Evolutionary conservation across 2,329 filamentous ascomycete genomes (phyloP).

Genomic region (Tetracladium maxilliforme): DNA sequence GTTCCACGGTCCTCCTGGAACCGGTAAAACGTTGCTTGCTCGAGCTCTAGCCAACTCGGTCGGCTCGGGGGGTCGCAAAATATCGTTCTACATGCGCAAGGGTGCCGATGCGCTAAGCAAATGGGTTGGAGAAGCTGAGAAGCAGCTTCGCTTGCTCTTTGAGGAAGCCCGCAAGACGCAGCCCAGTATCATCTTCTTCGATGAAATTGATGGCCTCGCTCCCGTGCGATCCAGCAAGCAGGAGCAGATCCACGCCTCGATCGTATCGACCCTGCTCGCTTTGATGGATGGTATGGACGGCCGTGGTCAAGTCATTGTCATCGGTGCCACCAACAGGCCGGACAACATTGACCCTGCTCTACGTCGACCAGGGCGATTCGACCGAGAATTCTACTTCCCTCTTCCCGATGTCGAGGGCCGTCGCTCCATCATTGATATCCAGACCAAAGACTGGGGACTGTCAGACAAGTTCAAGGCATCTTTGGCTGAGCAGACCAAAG

Average conservation of each 20-base stretch:
- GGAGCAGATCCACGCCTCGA: constrained; percentile 96
- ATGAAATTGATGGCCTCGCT: constrained; percentile 94
- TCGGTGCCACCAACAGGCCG: constrained; percentile 93
- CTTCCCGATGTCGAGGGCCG: constrained; percentile 70
- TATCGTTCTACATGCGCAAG: constrained; percentile 99
- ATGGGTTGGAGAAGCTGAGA: constrained; percentile 96
- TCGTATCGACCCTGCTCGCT: constrained; percentile 85
- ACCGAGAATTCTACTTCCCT: constrained; percentile 96
- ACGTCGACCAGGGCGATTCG: constrained; percentile 83
- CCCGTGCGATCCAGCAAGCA: constrained; percentile 96
- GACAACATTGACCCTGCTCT: constrained; percentile 96
- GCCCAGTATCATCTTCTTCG: constrained; percentile 98
- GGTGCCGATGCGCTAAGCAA: constrained; percentile 95
- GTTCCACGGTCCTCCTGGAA: constrained; percentile 94
- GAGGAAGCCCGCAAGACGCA: constrained; percentile 93
- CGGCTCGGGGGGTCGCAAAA: constrained; percentile 77
- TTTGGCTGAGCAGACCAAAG: constrained; percentile 80
- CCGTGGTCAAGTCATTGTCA: constrained; percentile 95
- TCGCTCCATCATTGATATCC: constrained; percentile 81
- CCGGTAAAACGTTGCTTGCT: constrained; percentile 86
- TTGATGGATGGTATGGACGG: constrained; percentile 98
- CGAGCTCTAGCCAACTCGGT: constrained; percentile 85
- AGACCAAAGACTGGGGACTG: constrained; percentile 88
- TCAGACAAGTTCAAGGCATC: constrained; percentile 66
- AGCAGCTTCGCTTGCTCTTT: constrained; percentile 83